A percentile compares a stretch with the other conserved stretches of the same genome.
phyloP scores from a whole-genome alignment of 1,284 basidiomycete species.

The Sanguinoderma infundibulare region DNA sequence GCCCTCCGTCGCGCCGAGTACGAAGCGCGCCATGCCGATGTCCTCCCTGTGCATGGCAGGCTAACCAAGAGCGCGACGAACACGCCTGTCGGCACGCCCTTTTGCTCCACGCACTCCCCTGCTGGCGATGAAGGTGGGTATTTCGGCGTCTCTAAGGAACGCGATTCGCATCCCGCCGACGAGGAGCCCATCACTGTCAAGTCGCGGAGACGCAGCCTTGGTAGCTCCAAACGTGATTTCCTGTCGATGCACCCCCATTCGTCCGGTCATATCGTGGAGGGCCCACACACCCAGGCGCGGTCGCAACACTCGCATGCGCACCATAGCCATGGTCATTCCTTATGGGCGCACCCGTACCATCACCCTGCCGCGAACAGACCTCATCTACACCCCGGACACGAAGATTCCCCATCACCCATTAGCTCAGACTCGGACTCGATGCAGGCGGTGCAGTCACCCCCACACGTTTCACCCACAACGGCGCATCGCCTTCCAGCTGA shows the following conservation, averaged over 20 bases:
- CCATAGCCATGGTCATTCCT: slow-evolving; percentile 33
- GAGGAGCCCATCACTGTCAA: slow-evolving; percentile 38
- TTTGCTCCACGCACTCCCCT: slow-evolving; percentile 34
- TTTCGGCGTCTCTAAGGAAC: slow-evolving; percentile 48
- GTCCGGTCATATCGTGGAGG: slow-evolving; percentile 47
- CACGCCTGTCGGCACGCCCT: slow-evolving; percentile 64
- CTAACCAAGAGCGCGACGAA: slow-evolving; percentile 70
- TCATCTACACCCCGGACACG: slow-evolving; percentile 44
- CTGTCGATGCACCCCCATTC: slow-evolving; percentile 43
- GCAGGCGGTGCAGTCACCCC: slow-evolving; percentile 35
- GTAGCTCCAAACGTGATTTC: slow-evolving; percentile 31
- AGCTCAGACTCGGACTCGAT: slow-evolving; percentile 69
- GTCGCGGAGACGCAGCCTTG: slow-evolving; percentile 47
- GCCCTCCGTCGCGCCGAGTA: slow-evolving; percentile 82
- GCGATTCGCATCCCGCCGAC: slow-evolving; percentile 33
- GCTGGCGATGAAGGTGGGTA: slow-evolving; percentile 43
- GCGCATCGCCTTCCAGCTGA: slow-evolving; percentile 21
- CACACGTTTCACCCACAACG: slow-evolving; percentile 22
- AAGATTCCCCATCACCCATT: slow-evolving; percentile 69
- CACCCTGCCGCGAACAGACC: slow-evolving; percentile 37
- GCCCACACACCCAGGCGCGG: slow-evolving; percentile 26
- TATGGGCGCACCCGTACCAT: slow-evolving; percentile 48
- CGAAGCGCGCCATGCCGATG: slow-evolving; percentile 64
- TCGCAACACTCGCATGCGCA: slow-evolving; percentile 26
- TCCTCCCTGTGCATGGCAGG: slow-evolving; percentile 47